A percentile compares a stretch with the other conserved stretches of the same genome.
Conservation (phyloP, 2,329 filamentous ascomycete species). For the Chrysosporium keratinophilum region DNA sequence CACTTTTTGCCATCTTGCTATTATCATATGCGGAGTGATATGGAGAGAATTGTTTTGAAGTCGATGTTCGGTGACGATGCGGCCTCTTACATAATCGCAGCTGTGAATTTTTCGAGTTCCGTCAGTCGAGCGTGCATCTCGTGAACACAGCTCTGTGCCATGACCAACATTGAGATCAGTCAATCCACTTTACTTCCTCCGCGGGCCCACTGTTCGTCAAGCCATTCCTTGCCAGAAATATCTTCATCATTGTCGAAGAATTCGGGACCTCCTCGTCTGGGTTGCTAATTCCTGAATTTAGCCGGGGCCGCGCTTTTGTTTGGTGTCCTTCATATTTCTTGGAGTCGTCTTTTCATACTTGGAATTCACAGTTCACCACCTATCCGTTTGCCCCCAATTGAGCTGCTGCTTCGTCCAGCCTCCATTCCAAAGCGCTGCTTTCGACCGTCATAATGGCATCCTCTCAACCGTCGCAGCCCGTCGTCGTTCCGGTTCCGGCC, state of each 20-base stretch:
- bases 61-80: not conserved
- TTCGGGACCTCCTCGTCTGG: not conserved
- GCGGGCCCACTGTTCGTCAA: not conserved
- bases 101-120: not conserved
- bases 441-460: conserved; percentile 4
- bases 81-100: not conserved
- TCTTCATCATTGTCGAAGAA: not conserved
- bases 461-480: not conserved
- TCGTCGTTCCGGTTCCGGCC: conserved; percentile 2
- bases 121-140: not conserved
- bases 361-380: not conserved
- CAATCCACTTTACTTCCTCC: not conserved
- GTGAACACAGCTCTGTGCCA: not conserved
- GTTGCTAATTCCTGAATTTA: not conserved
- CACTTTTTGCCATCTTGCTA: no score
- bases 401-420: not conserved
- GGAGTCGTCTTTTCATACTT: not conserved
- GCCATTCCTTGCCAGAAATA: no score
- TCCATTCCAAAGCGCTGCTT: not conserved
- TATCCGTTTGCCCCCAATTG: not conserved
- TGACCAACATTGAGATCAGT: not conserved
- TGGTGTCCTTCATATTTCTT: not conserved
- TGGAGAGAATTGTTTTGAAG: no score
- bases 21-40: no score
- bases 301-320: not conserved